Evolutionary conservation across 345 rosid species (phyloP).

Genomic region (Acer saccharum): DNA sequence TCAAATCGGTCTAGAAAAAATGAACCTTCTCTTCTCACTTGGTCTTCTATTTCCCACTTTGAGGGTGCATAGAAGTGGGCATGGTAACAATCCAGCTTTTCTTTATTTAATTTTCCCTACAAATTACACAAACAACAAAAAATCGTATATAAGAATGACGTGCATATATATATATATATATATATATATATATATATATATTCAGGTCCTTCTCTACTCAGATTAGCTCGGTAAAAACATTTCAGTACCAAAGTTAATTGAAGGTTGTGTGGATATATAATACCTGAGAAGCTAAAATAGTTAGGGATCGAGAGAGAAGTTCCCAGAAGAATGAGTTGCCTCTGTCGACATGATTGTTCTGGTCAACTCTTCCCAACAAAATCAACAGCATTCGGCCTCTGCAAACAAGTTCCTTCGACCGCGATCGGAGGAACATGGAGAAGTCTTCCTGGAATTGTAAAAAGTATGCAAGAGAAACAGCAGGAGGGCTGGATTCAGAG

Average conservation of each 20-base stretch:
- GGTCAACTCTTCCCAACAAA: conserved; percentile 61
- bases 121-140: not conserved
- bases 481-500: conserved; percentile 60
- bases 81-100: conserved; percentile 69
- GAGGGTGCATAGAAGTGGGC: conserved; percentile 79
- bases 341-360: conserved; percentile 58
- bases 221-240: too few species aligned
- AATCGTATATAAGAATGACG: too few species aligned
- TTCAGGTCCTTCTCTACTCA: too few species aligned
- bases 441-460: conserved; percentile 80
- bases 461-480: conserved; percentile 63
- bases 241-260: too few species aligned
- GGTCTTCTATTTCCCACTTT: conserved; percentile 60
- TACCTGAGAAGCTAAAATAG: conserved; percentile 59
- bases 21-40: conserved; percentile 57
- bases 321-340: conserved; percentile 93
- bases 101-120: conserved; percentile 72
- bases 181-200: too few species aligned
- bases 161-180: too few species aligned
- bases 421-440: conserved; percentile 53
- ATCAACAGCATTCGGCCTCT: conserved; percentile 77
- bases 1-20: conserved; percentile 54
- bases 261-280: too few species aligned
- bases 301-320: conserved; percentile 61
- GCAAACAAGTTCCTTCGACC: conserved; percentile 58